Percentiles rank a stretch among this genome's conserved stretches.
These are phyloP conservation scores for Cunninghamia lanceolata DNA, from an alignment of 75 land plant species.

Conservation along the genomic window DNA sequence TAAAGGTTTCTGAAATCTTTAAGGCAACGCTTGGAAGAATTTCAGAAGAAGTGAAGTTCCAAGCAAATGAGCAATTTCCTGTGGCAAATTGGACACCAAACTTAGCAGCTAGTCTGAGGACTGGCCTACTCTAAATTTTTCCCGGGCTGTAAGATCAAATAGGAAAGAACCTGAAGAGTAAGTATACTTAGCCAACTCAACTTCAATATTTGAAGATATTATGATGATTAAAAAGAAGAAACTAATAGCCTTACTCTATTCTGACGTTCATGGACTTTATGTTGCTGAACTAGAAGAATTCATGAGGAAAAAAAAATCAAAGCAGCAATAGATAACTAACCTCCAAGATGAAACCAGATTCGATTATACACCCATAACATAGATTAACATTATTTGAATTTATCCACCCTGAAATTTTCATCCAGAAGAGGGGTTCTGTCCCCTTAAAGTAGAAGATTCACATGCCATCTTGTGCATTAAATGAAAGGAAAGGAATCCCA, in stretches of 20 bases:
- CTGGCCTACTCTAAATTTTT: not conserved
- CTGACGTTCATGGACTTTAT: not conserved
- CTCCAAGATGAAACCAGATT: not conserved
- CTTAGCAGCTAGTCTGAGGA: not conserved
- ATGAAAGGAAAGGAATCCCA: not conserved
- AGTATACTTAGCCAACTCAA: not conserved
- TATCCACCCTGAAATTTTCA: not conserved
- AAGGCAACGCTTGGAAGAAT: not conserved
- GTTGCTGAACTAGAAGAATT: not conserved
- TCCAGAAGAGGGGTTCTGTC: not conserved
- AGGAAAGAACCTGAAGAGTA: not conserved
- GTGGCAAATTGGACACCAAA: not conserved
- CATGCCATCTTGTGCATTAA: not conserved
- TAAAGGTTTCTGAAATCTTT: not conserved
- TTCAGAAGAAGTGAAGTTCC: not conserved
- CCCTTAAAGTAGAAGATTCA: not conserved
- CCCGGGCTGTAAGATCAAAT: not conserved
- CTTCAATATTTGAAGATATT: not conserved
- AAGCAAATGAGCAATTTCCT: not conserved
- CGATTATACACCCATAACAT: not conserved
- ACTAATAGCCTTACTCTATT: not conserved
- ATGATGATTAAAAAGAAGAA: not conserved
- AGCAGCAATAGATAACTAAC: not conserved
- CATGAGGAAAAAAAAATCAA: not conserved
- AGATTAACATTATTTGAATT: not conserved